Conservation (phyloP, 2,329 filamentous ascomycete species). For the Pseudonectria foliicola region DNA sequence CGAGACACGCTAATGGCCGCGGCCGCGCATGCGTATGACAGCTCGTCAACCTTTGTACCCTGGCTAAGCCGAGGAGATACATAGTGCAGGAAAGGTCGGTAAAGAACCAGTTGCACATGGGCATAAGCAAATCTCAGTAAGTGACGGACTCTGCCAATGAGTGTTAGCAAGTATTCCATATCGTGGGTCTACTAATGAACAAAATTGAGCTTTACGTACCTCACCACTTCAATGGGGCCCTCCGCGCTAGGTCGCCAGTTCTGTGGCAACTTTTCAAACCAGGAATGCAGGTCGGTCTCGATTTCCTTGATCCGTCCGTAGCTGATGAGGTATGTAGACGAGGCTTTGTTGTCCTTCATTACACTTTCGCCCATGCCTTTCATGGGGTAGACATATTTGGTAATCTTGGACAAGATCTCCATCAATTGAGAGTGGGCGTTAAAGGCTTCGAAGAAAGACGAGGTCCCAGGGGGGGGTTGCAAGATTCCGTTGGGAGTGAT, state of each 20-base stretch:
- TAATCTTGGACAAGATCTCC: constrained; percentile 56
- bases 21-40: constrained; percentile 67
- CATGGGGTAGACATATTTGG: constrained; percentile 59
- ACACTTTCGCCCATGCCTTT: constrained; percentile 46
- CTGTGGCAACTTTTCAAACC: constrained; percentile 62
- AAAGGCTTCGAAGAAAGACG: constrained; percentile 56
- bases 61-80: constrained; percentile 57
- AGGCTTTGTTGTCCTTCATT: constrained; percentile 34
- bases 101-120: constrained; percentile 76
- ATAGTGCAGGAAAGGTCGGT: constrained; percentile 78
- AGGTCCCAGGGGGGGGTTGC: constrained; percentile 46
- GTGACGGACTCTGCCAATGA: constrained; percentile 52
- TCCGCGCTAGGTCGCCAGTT: constrained; percentile 75
- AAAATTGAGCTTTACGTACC: constrained; percentile 44
- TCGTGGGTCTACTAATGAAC: not conserved
- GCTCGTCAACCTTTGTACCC: constrained; percentile 58
- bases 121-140: constrained; percentile 73
- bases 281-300: constrained; percentile 55
- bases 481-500: constrained; percentile 53
- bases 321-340: constrained; percentile 54
- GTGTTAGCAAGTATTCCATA: constrained; percentile 5
- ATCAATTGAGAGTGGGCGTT: constrained; percentile 60
- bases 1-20: constrained; percentile 55
- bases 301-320: constrained; percentile 58
- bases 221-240: constrained; percentile 64